Percentiles rank a stretch among this genome's conserved stretches.
These are phyloP conservation scores for Tetrapisispora arboricola DNA, from an alignment of 805 yeast genomes.

Conservation along the genomic window DNA sequence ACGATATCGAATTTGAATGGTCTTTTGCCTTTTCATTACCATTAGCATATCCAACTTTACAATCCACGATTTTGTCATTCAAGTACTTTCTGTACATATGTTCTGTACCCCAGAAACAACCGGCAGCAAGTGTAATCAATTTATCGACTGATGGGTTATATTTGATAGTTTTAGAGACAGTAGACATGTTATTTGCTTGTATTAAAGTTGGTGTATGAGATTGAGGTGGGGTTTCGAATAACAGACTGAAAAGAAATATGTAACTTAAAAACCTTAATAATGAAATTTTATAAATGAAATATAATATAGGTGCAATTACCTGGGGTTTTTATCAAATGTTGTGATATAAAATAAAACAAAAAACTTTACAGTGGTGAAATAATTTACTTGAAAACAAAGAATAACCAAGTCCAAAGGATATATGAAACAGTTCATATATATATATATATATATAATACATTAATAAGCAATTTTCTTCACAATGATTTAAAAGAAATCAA, in stretches of 20 bases:
- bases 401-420: too few species aligned
- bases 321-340: too few species aligned
- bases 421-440: too few species aligned
- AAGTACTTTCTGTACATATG: slow-evolving; percentile 67
- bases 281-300: neutral
- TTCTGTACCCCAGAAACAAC: slow-evolving; percentile 88
- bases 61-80: slow-evolving; percentile 51
- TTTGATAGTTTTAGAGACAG: slow-evolving; percentile 32
- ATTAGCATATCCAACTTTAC: slow-evolving; percentile 85
- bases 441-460: too few species aligned
- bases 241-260: neutral
- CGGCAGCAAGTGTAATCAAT: slow-evolving; percentile 51
- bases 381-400: too few species aligned
- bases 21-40: slow-evolving; percentile 46
- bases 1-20: slow-evolving; percentile 30
- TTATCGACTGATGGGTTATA: slow-evolving; percentile 38
- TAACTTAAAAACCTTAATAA: neutral
- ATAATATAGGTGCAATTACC: neutral
- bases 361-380: too few species aligned
- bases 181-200: slow-evolving; percentile 10
- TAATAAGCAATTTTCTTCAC: too few species aligned
- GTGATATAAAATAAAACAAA: too few species aligned
- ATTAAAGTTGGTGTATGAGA: neutral
- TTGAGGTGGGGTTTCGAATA: neutral
- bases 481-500: too few species aligned